Evolutionary conservation across 1,284 basidiomycete species (phyloP).

Genomic region (Tilletia setariae): DNA sequence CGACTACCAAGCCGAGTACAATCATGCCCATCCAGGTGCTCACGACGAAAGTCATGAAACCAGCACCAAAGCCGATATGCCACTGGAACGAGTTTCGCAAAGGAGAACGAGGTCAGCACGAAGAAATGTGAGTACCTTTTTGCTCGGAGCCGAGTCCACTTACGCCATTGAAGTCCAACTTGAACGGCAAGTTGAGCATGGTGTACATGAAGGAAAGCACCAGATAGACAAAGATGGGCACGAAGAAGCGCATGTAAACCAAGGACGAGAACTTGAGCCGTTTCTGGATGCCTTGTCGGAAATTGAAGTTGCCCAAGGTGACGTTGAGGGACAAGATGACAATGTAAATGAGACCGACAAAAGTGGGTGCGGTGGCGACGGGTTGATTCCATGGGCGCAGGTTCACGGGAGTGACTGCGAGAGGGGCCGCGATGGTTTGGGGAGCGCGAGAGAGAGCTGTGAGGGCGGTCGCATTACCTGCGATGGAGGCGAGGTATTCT

Average conservation of each 20-base stretch:
- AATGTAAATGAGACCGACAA: slow-evolving; percentile 73
- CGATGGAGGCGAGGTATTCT: slow-evolving; percentile 29
- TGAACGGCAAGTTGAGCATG: slow-evolving; percentile 45
- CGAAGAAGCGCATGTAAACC: slow-evolving; percentile 36
- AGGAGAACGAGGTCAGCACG: neutral
- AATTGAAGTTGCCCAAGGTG: slow-evolving; percentile 36
- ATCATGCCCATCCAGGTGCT: slow-evolving; percentile 40
- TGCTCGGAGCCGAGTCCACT: neutral
- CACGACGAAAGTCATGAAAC: slow-evolving; percentile 46
- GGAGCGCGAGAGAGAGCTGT: slow-evolving; percentile 63
- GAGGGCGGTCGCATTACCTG: slow-evolving; percentile 57
- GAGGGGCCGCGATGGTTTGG: slow-evolving; percentile 61
- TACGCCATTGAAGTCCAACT: slow-evolving; percentile 37
- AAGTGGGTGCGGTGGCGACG: slow-evolving; percentile 69
- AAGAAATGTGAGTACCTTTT: too few species aligned
- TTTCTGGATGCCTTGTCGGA: slow-evolving; percentile 33
- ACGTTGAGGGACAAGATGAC: slow-evolving; percentile 60
- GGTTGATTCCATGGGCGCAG: slow-evolving; percentile 67
- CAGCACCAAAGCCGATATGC: slow-evolving; percentile 38
- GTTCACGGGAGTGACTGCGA: slow-evolving; percentile 63
- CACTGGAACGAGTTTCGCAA: neutral
- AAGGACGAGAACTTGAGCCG: slow-evolving; percentile 37
- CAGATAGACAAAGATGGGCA: slow-evolving; percentile 35
- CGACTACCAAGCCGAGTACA: slow-evolving; percentile 39
- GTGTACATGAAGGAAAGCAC: slow-evolving; percentile 44